Evolutionary conservation across 148 eudicot genomes (phyloP), one percentile per base, ranked within the genome.

Genomic region (Silene latifolia): DNA sequence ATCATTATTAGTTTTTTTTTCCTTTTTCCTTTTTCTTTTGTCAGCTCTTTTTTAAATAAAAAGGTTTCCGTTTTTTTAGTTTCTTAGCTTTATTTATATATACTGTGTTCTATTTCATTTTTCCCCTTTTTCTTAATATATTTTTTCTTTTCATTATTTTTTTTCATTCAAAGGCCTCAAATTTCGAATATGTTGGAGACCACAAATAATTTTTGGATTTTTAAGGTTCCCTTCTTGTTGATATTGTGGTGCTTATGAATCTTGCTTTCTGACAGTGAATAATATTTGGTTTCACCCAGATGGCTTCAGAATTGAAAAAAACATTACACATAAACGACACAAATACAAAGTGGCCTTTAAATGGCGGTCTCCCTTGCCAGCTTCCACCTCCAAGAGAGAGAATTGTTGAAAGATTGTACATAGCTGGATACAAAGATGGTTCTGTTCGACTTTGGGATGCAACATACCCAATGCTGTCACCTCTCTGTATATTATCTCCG

Each of bases 381-480:
- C 71, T 74, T 75, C 81, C 92, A 42, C 77, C 77, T 29, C 76
- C 80, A 71, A 88, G 85, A 81, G 81, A 79, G 78, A 76, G 79
- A 56, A 71, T 63, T 74, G 82, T 88, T 65, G 83, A 87, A 82
- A 86, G 89, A 78, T 61, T 96, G 44, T 92, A 90, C 81, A 80
- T 96, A 73, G 97, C 93, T 82, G 99, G 99, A 61, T 96, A 96
- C 85, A 90, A 89, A 79, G 94, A 96, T 82, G 98, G 99, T 69
- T 85, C 89, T 53, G 87, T 89, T 74, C 80, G 84, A 78, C 78
- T 92, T 46, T 96, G 94, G 92, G 94, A 92, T 84, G 93, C 94
- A 72, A 90, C 98, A 39, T 89, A 83, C 75, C 98, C 99, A 29
- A 85, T 84, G 73, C 71, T 92, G 75, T 87, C 90, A 57, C 89